Evolutionary conservation across 257 asterid genomes (phyloP).

Genomic region (Rehmannia glutinosa): DNA sequence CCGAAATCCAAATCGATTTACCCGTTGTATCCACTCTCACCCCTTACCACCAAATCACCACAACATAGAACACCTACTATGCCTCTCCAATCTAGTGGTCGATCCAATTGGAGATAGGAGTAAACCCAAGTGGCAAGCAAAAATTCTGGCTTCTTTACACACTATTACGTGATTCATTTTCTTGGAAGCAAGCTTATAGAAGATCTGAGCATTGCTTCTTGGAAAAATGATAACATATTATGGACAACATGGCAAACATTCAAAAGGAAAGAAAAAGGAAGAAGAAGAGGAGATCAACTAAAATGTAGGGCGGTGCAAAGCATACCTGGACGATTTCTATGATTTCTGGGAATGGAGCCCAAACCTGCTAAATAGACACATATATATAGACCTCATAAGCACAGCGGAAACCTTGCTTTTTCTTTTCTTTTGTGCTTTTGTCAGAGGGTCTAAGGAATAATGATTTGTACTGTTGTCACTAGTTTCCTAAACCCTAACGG

Average conservation of each 20-base stretch:
- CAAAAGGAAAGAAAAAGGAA: background rate
- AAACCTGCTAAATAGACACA: too few species aligned
- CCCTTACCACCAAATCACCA: background rate
- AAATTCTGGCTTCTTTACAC: background rate
- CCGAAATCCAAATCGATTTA: too few species aligned
- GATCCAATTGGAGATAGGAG: background rate
- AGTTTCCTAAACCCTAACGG: too few species aligned
- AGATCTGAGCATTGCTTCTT: background rate
- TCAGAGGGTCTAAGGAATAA: too few species aligned
- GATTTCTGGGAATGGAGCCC: background rate
- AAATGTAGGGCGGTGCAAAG: background rate
- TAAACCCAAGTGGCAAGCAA: background rate
- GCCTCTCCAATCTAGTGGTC: background rate
- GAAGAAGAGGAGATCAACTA: background rate
- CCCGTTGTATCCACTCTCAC: too few species aligned
- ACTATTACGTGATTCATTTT: background rate
- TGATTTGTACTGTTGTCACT: too few species aligned
- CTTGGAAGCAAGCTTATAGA: too few species aligned
- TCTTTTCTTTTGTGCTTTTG: too few species aligned
- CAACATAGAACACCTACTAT: background rate
- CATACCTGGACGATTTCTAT: background rate
- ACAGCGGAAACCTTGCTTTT: background rate
- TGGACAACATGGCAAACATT: too few species aligned
- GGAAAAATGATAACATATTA: background rate
- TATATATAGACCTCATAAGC: too few species aligned